Base-by-base conservation (phyloP, 306 rosid genomes). In the Rosa persica region DNA sequence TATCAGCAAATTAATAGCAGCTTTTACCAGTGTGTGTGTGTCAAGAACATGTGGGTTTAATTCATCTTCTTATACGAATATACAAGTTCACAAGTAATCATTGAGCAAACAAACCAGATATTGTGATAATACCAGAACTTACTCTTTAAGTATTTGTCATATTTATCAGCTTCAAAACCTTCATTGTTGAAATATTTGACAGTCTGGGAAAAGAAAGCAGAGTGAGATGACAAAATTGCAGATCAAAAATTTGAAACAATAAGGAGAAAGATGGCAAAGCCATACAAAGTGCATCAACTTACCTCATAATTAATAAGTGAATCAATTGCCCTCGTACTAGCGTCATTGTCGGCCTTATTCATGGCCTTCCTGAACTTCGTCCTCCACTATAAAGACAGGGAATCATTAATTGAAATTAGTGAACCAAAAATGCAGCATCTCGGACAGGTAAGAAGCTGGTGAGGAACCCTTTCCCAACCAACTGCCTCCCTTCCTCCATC, bases 281-380 rank as follows among this genome's bases (percentile, higher is more conserved):
- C 42, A 79, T 27, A 70, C 39, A 75, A 74, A 55, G 77, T 58
- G 43, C 48, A 67, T 64, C 66, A 70, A 57, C 82, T 84, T 75
- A 89, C 99, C 98, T 95, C 99, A 75, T 95, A 95, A 83, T 95
- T 95, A 84, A 95, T 91, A 70, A 93, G 96, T 55, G 99, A 95
- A 87, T 95, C 99, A 40, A 95, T 78, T 72, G 85, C 98, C 83
- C 93, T 87, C 20, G 97, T 86, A 83, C 89, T 84, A 48, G 99
- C 99, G 84, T 93, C 96, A 85, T 95, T 93, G 73, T 95, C 99
- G 17, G 99, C 98, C 85, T 89, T 93, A 82, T 95, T 95, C 99
- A 95, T 95, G 87, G 83, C 87, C 88, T 89, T 95, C 86, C 99
- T 87, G 80, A 89, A 95, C 86, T 93, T 95, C 76, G 99, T 95